Percentiles rank a stretch among this genome's conserved stretches.
phyloP scores from a whole-genome alignment of 2,329 filamentous ascomycete genomes.

The Botryotinia narcissicola region DNA sequence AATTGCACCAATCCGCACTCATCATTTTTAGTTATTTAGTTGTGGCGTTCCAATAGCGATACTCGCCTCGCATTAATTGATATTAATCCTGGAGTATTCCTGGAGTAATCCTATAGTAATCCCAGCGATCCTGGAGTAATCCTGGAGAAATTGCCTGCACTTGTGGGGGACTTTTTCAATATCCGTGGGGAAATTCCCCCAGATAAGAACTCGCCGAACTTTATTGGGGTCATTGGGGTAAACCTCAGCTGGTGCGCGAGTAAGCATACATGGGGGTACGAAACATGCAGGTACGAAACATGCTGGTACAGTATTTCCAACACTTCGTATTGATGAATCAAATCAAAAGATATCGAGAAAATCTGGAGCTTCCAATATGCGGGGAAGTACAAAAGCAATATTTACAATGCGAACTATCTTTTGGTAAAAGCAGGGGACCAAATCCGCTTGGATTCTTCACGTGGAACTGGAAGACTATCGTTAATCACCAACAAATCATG shows the following conservation, averaged over 20 bases:
- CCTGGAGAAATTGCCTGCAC: conserved; percentile 11
- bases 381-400: not conserved
- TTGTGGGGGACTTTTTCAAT: not conserved
- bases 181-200: conserved; percentile 13
- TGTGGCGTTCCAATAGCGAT: conserved; percentile 6
- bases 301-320: not conserved
- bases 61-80: not conserved
- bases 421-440: not conserved
- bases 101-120: not conserved
- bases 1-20: conserved; percentile 16
- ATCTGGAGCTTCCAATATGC: not conserved
- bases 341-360: not conserved
- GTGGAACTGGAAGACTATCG: not conserved
- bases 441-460: conserved; percentile 3
- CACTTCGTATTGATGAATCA: not conserved
- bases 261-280: not conserved
- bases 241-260: not conserved
- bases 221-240: conserved; percentile 2
- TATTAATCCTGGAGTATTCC: not conserved
- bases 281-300: not conserved
- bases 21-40: not conserved
- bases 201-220: conserved; percentile 3
- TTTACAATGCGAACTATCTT: not conserved
- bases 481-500: not conserved
- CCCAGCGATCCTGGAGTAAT: not conserved